Percentiles rank a stretch among this genome's conserved stretches.
phyloP scores from a whole-genome alignment of 2,329 filamentous ascomycete genomes.

The Thielaviopsis ethacetica region DNA sequence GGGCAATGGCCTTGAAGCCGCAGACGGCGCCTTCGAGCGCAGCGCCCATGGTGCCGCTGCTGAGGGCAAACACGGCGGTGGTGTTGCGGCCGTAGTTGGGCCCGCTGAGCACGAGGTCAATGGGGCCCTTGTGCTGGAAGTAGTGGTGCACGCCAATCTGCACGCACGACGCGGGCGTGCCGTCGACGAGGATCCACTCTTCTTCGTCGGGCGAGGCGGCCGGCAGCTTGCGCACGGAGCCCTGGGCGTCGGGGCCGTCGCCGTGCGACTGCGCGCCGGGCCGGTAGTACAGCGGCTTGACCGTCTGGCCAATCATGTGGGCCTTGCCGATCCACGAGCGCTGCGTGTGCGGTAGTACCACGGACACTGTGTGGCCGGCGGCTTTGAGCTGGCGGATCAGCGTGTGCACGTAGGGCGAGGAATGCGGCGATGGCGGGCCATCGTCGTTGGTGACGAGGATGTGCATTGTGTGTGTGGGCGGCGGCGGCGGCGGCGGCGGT shows the following conservation, averaged over 20 bases:
- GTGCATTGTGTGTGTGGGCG: constrained; percentile 29
- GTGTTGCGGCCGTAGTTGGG: constrained; percentile 76
- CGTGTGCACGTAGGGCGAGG: constrained; percentile 66
- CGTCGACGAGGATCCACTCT: constrained; percentile 70
- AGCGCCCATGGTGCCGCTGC: constrained; percentile 60
- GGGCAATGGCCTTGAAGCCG: constrained; percentile 53
- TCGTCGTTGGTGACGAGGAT: constrained; percentile 63
- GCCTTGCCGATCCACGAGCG: constrained; percentile 98
- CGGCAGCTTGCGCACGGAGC: constrained; percentile 42
- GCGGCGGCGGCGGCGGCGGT: no score
- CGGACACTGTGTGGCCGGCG: constrained; percentile 74
- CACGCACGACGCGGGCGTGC: constrained; percentile 64
- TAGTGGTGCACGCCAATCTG: constrained; percentile 73
- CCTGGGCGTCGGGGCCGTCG: constrained; percentile 30
- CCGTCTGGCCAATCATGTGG: constrained; percentile 79
- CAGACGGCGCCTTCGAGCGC: constrained; percentile 65
- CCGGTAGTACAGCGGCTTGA: constrained; percentile 73
- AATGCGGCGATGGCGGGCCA: constrained; percentile 60
- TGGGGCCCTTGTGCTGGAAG: constrained; percentile 52
- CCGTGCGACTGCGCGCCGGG: constrained; percentile 28
- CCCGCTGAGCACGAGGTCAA: constrained; percentile 64
- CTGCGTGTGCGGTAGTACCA: constrained; percentile 80
- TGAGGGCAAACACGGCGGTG: constrained; percentile 63
- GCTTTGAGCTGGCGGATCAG: constrained; percentile 53
- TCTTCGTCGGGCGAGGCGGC: constrained; percentile 42